A percentile compares a stretch with the other conserved stretches of the same genome.
phyloP scores from a whole-genome alignment of 495 filamentous ascomycete genomes.

The Penicillium cosmopolitanum region DNA sequence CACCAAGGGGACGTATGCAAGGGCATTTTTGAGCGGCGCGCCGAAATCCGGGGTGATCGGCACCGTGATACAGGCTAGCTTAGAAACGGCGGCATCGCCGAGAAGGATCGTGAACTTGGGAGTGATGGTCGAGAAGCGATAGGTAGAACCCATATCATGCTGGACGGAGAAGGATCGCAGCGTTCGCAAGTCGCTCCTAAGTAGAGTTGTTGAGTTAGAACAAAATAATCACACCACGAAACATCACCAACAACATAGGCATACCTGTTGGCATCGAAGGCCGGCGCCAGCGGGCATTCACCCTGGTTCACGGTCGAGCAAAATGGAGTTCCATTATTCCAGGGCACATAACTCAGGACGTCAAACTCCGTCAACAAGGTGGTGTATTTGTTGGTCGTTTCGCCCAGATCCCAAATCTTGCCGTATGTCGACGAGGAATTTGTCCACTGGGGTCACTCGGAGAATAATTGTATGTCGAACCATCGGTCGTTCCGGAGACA shows the following conservation, averaged over 20 bases:
- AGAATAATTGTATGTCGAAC: conserved; percentile 51
- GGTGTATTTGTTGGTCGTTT: conserved; percentile 59
- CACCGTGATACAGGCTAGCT: conserved; percentile 78
- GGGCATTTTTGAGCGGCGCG: conserved; percentile 58
- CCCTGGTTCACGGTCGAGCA: conserved; percentile 65
- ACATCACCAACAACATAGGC: conserved; percentile 25
- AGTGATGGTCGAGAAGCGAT: conserved; percentile 80
- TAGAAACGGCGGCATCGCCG: conserved; percentile 63
- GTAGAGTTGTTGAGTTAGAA: not conserved
- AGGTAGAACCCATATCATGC: conserved; percentile 78
- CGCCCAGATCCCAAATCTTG: conserved; percentile 70
- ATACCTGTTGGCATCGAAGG: conserved; percentile 66
- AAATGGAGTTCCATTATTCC: conserved; percentile 55
- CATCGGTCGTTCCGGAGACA: conserved; percentile 66
- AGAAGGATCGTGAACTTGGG: conserved; percentile 71
- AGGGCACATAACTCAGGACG: conserved; percentile 76
- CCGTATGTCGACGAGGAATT: conserved; percentile 65
- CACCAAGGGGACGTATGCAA: conserved; percentile 79
- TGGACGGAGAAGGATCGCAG: conserved; percentile 74
- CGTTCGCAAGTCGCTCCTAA: conserved; percentile 53
- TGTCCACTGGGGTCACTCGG: conserved; percentile 52
- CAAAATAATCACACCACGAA: not conserved
- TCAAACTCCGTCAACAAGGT: conserved; percentile 71
- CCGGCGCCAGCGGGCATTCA: conserved; percentile 74
- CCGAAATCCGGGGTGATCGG: conserved; percentile 82